These are phyloP conservation scores for Geosiphon pyriformis DNA, from an alignment of 192 early-diverging fungal species.

Conservation along the genomic window DNA sequence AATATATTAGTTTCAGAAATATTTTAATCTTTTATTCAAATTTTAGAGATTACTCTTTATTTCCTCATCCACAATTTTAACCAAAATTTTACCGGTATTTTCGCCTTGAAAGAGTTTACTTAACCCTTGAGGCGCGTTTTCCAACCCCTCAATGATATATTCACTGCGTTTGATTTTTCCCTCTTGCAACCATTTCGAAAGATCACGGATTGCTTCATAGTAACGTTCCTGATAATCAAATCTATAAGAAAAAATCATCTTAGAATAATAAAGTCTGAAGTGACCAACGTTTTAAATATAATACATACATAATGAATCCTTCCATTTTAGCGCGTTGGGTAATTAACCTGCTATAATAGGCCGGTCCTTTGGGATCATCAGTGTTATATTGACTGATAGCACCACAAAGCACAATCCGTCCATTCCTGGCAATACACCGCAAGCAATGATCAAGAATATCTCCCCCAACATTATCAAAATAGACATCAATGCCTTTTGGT, in stretches of 20 bases:
- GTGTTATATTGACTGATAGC: conserved; percentile 48
- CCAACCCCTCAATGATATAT: conserved; percentile 41
- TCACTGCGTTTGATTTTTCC: conserved; percentile 40
- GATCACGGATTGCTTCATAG: conserved; percentile 34
- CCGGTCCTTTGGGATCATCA: conserved; percentile 33
- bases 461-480: conserved; percentile 54
- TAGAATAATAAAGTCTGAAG: not conserved
- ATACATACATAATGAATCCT: conserved; percentile 41
- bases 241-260: conserved; percentile 5
- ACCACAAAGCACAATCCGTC: conserved; percentile 47
- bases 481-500: conserved; percentile 44
- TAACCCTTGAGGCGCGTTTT: conserved; percentile 45
- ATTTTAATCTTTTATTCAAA: too few relatives aligned
- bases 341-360: conserved; percentile 41
- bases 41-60: conserved; percentile 33
- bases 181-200: conserved; percentile 42
- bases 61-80: conserved; percentile 35
- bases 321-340: conserved; percentile 46
- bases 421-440: conserved; percentile 38
- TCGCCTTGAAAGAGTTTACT: conserved; percentile 43
- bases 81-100: conserved; percentile 50
- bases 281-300: not conserved
- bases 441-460: conserved; percentile 43
- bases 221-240: conserved; percentile 37
- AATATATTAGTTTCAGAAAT: too few relatives aligned